Conservation (phyloP, 116 monocot genomes). For the Iris pallida region DNA sequence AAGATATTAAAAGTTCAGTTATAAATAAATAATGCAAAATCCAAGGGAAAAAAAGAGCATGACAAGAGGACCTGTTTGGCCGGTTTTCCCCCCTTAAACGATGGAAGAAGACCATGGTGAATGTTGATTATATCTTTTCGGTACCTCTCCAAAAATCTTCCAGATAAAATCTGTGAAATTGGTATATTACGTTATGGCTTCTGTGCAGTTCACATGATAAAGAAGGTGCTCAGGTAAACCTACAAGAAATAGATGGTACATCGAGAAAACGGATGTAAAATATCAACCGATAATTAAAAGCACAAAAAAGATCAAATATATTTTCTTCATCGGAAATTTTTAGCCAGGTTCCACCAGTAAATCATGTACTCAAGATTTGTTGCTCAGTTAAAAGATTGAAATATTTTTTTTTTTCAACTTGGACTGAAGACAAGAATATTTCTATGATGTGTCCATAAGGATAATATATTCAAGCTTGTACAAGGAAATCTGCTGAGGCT, state of each 20-base stretch:
- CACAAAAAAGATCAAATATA: not conserved
- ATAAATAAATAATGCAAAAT: not conserved
- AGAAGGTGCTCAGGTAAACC: constrained; percentile 6
- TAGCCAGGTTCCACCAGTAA: not conserved
- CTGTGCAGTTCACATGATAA: constrained; percentile 5
- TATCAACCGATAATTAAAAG: not conserved
- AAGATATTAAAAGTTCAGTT: constrained; percentile 1
- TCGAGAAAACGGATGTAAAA: constrained; percentile 8
- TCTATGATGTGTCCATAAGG: not conserved
- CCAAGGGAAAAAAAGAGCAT: not conserved
- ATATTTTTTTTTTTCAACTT: not conserved
- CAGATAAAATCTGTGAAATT: constrained; percentile 58
- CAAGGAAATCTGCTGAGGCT: not conserved
- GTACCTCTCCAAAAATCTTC: constrained; percentile 58
- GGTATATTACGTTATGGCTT: not conserved
- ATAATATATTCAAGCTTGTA: not conserved
- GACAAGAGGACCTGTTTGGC: constrained; percentile 55
- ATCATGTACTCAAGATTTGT: not conserved
- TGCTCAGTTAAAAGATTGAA: not conserved
- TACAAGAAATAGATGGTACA: constrained; percentile 11
- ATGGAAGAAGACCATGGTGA: constrained; percentile 93
- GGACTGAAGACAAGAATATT: not conserved
- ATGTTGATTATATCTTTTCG: constrained; percentile 88
- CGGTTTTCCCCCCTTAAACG: constrained; percentile 77
- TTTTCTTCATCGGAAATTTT: not conserved